Conservation (phyloP, 1,284 basidiomycete genomes). For the Moesziomyces antarcticus region DNA sequence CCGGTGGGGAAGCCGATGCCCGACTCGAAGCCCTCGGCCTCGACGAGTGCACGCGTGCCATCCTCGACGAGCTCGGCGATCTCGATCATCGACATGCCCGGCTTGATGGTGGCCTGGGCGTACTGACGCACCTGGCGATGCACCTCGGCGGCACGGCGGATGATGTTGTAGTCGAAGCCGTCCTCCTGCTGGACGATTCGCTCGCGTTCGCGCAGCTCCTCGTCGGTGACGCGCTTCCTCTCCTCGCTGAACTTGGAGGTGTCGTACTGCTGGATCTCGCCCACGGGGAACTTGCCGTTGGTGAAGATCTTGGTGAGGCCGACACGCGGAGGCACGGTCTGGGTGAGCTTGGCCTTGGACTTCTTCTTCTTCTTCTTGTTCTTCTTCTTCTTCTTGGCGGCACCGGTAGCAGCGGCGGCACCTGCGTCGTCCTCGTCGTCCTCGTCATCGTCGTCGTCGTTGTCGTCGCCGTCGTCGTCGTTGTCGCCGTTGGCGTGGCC, state of each 20-base stretch:
- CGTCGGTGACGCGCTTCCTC: slow-evolving; percentile 84
- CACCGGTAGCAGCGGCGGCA: slow-evolving; percentile 31
- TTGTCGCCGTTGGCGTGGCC: slow-evolving; percentile 11
- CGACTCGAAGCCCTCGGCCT: slow-evolving; percentile 82
- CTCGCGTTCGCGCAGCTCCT: slow-evolving; percentile 88
- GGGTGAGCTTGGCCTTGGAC: slow-evolving; percentile 68
- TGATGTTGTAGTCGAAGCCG: slow-evolving; percentile 80
- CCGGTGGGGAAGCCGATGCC: slow-evolving; percentile 97
- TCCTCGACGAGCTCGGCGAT: slow-evolving; percentile 95
- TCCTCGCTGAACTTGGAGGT: slow-evolving; percentile 71
- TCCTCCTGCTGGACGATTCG: slow-evolving; percentile 68
- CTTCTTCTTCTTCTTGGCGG: slow-evolving; percentile 78
- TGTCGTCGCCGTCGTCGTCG: slow-evolving; percentile 31
- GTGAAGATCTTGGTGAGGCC: slow-evolving; percentile 90
- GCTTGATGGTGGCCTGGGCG: slow-evolving; percentile 84
- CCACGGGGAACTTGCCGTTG: slow-evolving; percentile 86
- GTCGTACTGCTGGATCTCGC: slow-evolving; percentile 88
- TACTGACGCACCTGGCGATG: slow-evolving; percentile 85
- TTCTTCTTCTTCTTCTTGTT: slow-evolving; percentile 79
- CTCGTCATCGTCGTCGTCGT: slow-evolving; percentile 51
- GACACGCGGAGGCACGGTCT: slow-evolving; percentile 92
- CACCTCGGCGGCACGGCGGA: slow-evolving; percentile 92
- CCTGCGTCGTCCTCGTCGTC: slow-evolving; percentile 47
- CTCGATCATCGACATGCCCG: slow-evolving; percentile 94
- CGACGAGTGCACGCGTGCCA: slow-evolving; percentile 79